Evolutionary conservation across 306 rosid species (phyloP), one percentile per base, ranked within the genome.

Genomic region (Trichosanthes truncata): DNA sequence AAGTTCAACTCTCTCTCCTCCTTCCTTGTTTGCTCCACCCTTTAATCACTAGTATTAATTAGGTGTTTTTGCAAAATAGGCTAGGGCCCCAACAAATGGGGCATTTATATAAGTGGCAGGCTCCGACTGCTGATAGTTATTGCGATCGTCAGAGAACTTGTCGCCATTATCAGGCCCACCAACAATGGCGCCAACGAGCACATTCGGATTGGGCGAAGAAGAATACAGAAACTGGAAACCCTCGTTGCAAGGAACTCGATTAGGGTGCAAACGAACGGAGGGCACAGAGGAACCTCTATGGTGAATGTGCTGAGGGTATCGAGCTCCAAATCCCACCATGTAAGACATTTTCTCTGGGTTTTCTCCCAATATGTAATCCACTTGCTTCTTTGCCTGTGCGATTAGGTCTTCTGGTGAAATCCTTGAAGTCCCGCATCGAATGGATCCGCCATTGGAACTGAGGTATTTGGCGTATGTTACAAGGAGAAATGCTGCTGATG

Each of bases 101-200:
- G 97, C 98, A 82, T 94, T 94, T 80, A 90, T 94, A 49, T 94
- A 94, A 0, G 98, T 92, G 29, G 98, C 89, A 1, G 98, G 98
- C 86, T 94, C 98, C 0, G 96, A 83, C 79, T 94, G 97, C 83
- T 86, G 94, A 60, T 94, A 94, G 78, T 90, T 92, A 68, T 87
- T 85, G 53, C 98, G 81, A 60, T 92, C 90, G 82, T 94, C 97
- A 0, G 91, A 76, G 73, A 90, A 94, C 29, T 75, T 87, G 81
- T 94, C 97, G 1, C 23, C 77, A 33, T 65, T 87, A 73, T 94
- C 97, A 20, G 98, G 98, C 69, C 98, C 98, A n/a, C 98, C 97
- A 1, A 94, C 92, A 0, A 94, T 79, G 69, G 97, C 96, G 36
- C 98, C 98, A 33, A 87, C 85, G 9, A 88, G 94, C 60, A 86